Evolutionary conservation across 1,139 yeast species (phyloP), one percentile per base, ranked within the genome.

Genomic region (Taphrina populina): DNA sequence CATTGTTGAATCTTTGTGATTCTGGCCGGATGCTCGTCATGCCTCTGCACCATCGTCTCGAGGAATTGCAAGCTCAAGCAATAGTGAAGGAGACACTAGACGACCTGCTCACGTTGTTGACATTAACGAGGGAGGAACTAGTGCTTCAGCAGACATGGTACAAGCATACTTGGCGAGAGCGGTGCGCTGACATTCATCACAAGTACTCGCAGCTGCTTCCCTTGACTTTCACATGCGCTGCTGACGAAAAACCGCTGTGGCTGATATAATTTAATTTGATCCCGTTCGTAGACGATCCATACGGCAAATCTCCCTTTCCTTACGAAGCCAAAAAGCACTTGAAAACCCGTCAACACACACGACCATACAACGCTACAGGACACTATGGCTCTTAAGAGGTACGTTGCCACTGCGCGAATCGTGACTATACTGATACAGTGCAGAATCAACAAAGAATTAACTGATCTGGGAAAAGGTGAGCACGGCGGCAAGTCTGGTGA

Each of bases 361-460:
- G n/a, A n/a, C n/a, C n/a, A n/a, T n/a, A n/a, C n/a, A n/a, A n/a
- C n/a, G n/a, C n/a, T n/a, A n/a, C n/a, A n/a, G n/a, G n/a, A 23
- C 23, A 43, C 36, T 30, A 43, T 43, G 47, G 47, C 47, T 43
- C 47, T 43, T 37, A 43, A 43, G 33, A 29, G 47, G 47, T 43
- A 26, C 13, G 15, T n/a, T 2, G 17, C 8, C n/a, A 15, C 17
- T 15, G 17, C 23, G 37, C 7, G n/a, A 32, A n/a, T 4, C 6
- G 15, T 17, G 4, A 32, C 35, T 17, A 11, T 27, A 4, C 39
- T 35, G 20, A 35, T 19, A 23, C 2, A 2, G 11, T 17, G 10
- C 43, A 43, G 47, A 43, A 88, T 90, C 69, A 87, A 87, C 76
- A 90, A 90, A 76, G 97, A 90, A 76, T 80, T 90, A 69, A 84